Evolutionary conservation across 306 rosid genomes (phyloP).

Genomic region (Vigna angularis): DNA sequence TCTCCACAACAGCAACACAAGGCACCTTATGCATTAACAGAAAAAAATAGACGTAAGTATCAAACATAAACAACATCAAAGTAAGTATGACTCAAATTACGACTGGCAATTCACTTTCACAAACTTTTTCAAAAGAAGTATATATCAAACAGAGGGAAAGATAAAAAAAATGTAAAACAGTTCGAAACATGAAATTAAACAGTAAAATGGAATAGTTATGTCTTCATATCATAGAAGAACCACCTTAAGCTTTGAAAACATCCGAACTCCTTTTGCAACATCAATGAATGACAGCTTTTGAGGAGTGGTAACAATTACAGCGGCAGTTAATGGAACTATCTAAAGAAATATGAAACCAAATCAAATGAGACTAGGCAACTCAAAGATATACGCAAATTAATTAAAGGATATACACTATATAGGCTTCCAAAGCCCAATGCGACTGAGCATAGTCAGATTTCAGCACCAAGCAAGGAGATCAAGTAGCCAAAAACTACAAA

Average conservation of each 20-base stretch:
- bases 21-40: slow-evolving; percentile 73
- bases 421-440: slow-evolving; percentile 19
- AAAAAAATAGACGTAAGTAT: slow-evolving; percentile 38
- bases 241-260: slow-evolving; percentile 99
- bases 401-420: slow-evolving; percentile 1
- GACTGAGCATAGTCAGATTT: neutral
- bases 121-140: neutral
- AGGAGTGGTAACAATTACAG: slow-evolving; percentile 97
- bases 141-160: slow-evolving; percentile 2
- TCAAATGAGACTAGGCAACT: slow-evolving; percentile 6
- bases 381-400: slow-evolving; percentile 11
- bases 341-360: slow-evolving; percentile 52
- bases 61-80: slow-evolving; percentile 13
- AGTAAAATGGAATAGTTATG: slow-evolving; percentile 19
- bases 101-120: slow-evolving; percentile 12
- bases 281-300: slow-evolving; percentile 97
- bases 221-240: slow-evolving; percentile 33
- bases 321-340: slow-evolving; percentile 94
- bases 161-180: neutral
- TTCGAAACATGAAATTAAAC: slow-evolving; percentile 13
- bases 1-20: slow-evolving; percentile 97
- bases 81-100: slow-evolving; percentile 9
- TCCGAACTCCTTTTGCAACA: slow-evolving; percentile 98
- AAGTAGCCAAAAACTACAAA: neutral
- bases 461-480: neutral